Base-by-base conservation (phyloP, 2,329 filamentous ascomycete species). In the Sarocladium strictum region DNA sequence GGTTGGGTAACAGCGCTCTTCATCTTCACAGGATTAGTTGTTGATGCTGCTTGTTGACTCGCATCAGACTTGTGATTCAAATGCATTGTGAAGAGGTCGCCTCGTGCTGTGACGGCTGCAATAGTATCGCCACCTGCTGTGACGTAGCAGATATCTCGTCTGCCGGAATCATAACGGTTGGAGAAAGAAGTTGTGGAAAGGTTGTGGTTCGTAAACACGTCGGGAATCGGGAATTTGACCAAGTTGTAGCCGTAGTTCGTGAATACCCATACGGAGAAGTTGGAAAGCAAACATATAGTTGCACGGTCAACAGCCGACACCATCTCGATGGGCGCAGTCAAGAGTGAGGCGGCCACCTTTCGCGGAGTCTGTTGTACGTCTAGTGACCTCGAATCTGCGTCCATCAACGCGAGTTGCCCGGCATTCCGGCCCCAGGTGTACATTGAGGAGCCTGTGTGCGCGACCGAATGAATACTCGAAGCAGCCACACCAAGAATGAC, bases 381-480 rank as follows among this genome's bases (percentile, higher is more conserved):
- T 4, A 97, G 79, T 0, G 91, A 97, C 45, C 92, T 84, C 24
- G 94, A 95, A 70, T 97, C 93, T 0, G 94, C 93, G 67, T 97
- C 94, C 73, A 97, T 91, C 53, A 99, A 79, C 4, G 91, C 94
- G 47, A 99, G 80, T 67, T 99, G 94, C 1, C 94, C 94, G 61
- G 91, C 85, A 63, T 97, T 99, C 63, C 94, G 95, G 21, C 94
- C 94, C 78, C 96, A 99, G 2, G 90, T 96, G 66, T 89, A 99
- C 1, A 99, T 73, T 1, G 90, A 89, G 1, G 84, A 83, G 1
- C 81, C 78, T 0, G 90, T 97, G 64, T 94, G 88, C 0, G 90
- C 90, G 2, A 95, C 92, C 0, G 94, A 97, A 70, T 99, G 94
- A 37, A 96, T 85, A 0, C 89, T 79, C 1, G 94, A 97, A 6